Percentiles rank a stretch among this genome's conserved stretches.
phyloP scores from a whole-genome alignment of 345 rosid genomes.

The Citrus cavaleriei region DNA sequence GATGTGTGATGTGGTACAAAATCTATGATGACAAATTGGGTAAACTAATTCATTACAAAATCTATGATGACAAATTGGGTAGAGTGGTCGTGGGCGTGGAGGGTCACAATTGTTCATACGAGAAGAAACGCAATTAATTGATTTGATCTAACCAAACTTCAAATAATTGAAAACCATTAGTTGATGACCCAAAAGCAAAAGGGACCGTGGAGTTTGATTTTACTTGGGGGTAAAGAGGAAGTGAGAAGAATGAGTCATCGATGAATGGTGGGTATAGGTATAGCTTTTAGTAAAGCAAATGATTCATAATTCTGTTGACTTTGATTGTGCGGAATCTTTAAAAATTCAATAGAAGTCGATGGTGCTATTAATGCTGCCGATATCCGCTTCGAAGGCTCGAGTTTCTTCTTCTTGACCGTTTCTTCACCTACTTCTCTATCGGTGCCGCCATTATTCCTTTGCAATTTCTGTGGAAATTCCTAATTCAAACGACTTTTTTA shows the following conservation, averaged over 20 bases:
- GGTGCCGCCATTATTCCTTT: background rate
- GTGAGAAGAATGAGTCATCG: background rate
- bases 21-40: background rate
- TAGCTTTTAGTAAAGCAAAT: background rate
- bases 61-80: background rate
- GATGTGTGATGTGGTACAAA: background rate
- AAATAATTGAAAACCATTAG: background rate
- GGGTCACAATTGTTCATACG: background rate
- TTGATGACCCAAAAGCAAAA: too few species aligned
- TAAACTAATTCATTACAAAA: background rate
- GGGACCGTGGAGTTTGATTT: background rate
- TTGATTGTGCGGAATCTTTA: background rate
- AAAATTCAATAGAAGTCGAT: background rate
- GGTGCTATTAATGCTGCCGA: background rate
- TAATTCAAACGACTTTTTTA: background rate
- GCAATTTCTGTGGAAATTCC: background rate
- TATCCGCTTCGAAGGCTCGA: background rate
- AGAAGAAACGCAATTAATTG: background rate
- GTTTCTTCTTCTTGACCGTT: constrained; percentile 2
- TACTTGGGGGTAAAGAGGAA: background rate
- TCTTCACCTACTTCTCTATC: background rate
- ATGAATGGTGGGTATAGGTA: background rate
- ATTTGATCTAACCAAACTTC: background rate
- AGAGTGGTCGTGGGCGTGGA: background rate
- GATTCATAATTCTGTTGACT: constrained; percentile 27